These are phyloP conservation scores for Ustilago curta DNA, from an alignment of 1,284 basidiomycete genomes.

Conservation along the genomic window DNA sequence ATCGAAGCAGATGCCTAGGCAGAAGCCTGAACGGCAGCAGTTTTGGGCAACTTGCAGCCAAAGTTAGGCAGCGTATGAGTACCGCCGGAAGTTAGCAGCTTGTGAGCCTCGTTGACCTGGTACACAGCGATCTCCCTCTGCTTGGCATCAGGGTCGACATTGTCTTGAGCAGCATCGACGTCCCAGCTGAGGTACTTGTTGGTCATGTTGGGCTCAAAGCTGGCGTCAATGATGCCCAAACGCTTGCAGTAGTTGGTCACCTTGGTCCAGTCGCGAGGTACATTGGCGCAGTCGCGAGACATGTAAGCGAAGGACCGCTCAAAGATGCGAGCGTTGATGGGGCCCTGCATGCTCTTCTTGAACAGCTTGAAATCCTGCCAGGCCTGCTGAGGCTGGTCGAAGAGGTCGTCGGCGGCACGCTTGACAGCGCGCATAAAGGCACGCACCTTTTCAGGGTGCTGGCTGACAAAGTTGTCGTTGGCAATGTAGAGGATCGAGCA, in stretches of 20 bases:
- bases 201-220: conserved; percentile 70
- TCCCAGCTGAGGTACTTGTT: conserved; percentile 65
- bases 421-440: conserved; percentile 71
- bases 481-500: conserved; percentile 67
- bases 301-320: conserved; percentile 70
- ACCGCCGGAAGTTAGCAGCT: conserved; percentile 23
- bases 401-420: conserved; percentile 68
- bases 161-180: conserved; percentile 42
- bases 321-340: conserved; percentile 64
- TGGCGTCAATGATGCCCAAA: conserved; percentile 67
- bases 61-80: conserved; percentile 21
- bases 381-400: conserved; percentile 64
- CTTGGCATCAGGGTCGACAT: conserved; percentile 54
- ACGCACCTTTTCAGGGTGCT: conserved; percentile 67
- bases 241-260: conserved; percentile 70
- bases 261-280: conserved; percentile 64
- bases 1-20: conserved; percentile 5
- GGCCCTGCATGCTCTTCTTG: conserved; percentile 68
- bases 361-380: conserved; percentile 69
- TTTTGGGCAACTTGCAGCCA: conserved; percentile 29
- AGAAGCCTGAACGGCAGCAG: conserved; percentile 15
- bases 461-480: conserved; percentile 62
- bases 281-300: conserved; percentile 66
- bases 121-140: conserved; percentile 55
- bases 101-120: conserved; percentile 53